Base-by-base conservation (phyloP, 305 asterid species). In the Fraxinus angustifolia region DNA sequence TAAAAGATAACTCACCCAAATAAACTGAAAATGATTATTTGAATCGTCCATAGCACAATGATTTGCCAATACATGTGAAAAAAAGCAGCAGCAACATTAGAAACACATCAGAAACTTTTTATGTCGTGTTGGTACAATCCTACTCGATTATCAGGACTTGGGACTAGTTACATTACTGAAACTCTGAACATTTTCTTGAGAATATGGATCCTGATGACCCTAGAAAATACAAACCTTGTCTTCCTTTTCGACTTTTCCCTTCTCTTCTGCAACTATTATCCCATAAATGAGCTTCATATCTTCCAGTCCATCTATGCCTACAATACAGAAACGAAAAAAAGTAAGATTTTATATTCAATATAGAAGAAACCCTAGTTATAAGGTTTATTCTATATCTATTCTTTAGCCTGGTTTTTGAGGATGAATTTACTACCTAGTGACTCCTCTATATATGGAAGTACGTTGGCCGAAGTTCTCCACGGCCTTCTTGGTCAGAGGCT, bases 211-310 rank as follows among this genome's bases (percentile, higher is more conserved):
- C 21, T n/a, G 65, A 6, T 34, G 4, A 83, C 88, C 88, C 91
- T 85, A 84, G 58, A 65, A 10, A 11, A 21, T 2, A 84, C 85
- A 34, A 31, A 92, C 97, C 98, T 93, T 94, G 98, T 76, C 98
- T 92, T 82, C 98, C 98, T 88, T 94, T 94, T 82, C 98, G 86
- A 77, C 94, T 93, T 88, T 94, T 97, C 75, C 98, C 98, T 92
- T 94, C 93, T 84, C 98, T 91, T 83, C 97, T 86, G 89, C 95
- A 89, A 85, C 88, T 90, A 67, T 93, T 93, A 35, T 91, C 95
- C 93, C 94, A 92, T 50, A 89, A 62, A 83, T 91, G 94, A 79
- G 94, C 92, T 85, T 93, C 95, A 80, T 90, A 91, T 86, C 94
- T 82, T 6, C 96, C 96, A 0, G 96, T 91, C 97, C 96, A 93